These are phyloP conservation scores for Chaetomidium leptoderma DNA, from an alignment of 495 filamentous ascomycete genomes.

Conservation along the genomic window DNA sequence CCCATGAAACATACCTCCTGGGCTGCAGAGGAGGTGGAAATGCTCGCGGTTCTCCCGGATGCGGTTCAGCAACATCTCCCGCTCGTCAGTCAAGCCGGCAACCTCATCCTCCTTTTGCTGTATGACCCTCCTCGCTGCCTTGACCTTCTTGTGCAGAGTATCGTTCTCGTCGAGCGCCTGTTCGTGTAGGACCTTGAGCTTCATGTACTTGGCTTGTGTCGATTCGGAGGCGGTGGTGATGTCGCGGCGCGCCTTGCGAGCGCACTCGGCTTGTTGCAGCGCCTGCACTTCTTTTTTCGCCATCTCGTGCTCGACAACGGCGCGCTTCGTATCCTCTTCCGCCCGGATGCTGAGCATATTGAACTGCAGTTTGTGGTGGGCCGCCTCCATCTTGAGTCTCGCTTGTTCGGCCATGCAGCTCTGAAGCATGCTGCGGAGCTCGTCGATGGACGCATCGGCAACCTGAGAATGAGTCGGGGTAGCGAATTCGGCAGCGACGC, in stretches of 20 bases:
- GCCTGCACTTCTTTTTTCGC: constrained; percentile 87
- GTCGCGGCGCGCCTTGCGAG: constrained; percentile 47
- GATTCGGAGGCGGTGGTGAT: constrained; percentile 38
- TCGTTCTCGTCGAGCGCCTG: constrained; percentile 62
- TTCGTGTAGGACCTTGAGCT: constrained; percentile 50
- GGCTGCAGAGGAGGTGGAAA: constrained; percentile 61
- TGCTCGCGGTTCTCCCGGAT: constrained; percentile 86
- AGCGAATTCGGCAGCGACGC: constrained; percentile 47
- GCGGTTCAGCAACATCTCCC: constrained; percentile 68
- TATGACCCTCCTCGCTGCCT: constrained; percentile 70
- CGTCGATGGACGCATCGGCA: constrained; percentile 52
- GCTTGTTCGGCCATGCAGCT: constrained; percentile 52
- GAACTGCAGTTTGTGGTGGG: constrained; percentile 91
- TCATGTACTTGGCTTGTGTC: constrained; percentile 42
- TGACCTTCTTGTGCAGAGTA: constrained; percentile 53
- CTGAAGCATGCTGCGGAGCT: constrained; percentile 55
- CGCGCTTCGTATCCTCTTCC: constrained; percentile 77
- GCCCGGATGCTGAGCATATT: constrained; percentile 82
- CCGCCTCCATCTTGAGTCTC: constrained; percentile 70
- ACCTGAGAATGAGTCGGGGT: constrained; percentile 63
- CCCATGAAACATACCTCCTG: constrained; percentile 52
- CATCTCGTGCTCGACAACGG: constrained; percentile 89
- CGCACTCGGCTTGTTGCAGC: constrained; percentile 58
- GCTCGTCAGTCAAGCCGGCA: constrained; percentile 60
- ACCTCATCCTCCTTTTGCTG: constrained; percentile 64